Conservation (phyloP, 225 moss, liverwort and hornwort species). For the Pseudisothecium myosuroides region DNA sequence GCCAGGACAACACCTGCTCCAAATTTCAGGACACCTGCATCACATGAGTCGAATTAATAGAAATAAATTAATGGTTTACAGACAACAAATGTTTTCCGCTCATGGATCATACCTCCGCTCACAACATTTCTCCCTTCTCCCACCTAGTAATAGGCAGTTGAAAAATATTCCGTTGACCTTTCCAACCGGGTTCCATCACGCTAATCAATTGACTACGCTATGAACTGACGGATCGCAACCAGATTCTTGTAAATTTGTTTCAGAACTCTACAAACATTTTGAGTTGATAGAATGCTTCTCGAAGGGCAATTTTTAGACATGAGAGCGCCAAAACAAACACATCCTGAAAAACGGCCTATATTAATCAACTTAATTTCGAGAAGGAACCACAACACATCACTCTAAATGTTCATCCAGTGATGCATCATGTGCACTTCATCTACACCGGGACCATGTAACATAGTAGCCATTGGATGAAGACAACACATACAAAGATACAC, state of each 20-base stretch:
- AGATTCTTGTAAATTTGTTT: neutral
- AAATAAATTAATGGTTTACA: neutral
- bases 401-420: neutral
- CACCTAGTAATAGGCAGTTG: neutral
- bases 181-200: neutral
- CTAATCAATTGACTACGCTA: neutral
- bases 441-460: neutral
- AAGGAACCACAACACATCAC: neutral
- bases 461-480: neutral
- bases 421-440: neutral
- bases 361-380: neutral
- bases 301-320: neutral
- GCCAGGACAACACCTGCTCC: constrained; percentile 72
- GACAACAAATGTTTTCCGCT: neutral
- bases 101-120: neutral
- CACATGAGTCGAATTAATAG: neutral
- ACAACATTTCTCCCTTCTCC: neutral
- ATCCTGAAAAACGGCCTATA: neutral
- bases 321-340: neutral
- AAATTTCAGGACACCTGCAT: constrained; percentile 54
- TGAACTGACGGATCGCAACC: neutral
- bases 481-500: neutral
- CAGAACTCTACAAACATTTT: neutral
- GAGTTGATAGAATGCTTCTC: neutral
- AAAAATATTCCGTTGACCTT: neutral